Percentiles rank a stretch among this genome's conserved stretches.
Conservation (phyloP, 129 eudicot species). For the Pulicaria dysenterica region DNA sequence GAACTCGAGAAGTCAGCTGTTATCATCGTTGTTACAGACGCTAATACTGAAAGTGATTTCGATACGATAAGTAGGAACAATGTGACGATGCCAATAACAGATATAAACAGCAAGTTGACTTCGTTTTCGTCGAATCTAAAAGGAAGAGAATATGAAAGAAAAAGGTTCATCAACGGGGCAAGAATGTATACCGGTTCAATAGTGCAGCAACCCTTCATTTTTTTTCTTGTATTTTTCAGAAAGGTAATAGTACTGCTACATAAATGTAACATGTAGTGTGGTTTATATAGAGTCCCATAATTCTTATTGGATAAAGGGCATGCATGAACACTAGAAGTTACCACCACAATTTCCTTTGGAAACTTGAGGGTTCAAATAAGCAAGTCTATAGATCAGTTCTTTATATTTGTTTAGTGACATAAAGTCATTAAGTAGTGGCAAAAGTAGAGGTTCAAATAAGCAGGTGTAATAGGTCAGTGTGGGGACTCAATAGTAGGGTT, state of each 20-base stretch:
- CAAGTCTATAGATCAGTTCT: no score
- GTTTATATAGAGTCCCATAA: not conserved
- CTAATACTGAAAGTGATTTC: not conserved
- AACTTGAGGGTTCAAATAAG: no score
- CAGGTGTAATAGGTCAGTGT: no score
- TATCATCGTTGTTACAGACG: not conserved
- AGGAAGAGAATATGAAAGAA: constrained; percentile 18
- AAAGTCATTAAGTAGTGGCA: no score
- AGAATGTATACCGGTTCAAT: not conserved
- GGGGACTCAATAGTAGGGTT: no score
- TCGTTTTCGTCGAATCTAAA: constrained; percentile 30
- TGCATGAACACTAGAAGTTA: no score
- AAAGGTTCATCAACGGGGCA: constrained; percentile 3
- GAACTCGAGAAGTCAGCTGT: not conserved
- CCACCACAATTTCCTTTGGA: no score
- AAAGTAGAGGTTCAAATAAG: no score
- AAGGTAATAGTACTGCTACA: no score
- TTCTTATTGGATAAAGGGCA: no score
- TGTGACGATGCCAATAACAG: not conserved
- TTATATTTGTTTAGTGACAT: no score
- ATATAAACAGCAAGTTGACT: constrained; percentile 21
- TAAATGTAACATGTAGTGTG: not conserved
- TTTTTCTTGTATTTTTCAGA: not conserved
- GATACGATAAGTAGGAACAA: constrained; percentile 8
- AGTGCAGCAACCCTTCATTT: not conserved